A percentile compares a stretch with the other conserved stretches of the same genome.
phyloP scores from a whole-genome alignment of 2,329 filamentous ascomycete genomes.

The Thielaviopsis euricoi region DNA sequence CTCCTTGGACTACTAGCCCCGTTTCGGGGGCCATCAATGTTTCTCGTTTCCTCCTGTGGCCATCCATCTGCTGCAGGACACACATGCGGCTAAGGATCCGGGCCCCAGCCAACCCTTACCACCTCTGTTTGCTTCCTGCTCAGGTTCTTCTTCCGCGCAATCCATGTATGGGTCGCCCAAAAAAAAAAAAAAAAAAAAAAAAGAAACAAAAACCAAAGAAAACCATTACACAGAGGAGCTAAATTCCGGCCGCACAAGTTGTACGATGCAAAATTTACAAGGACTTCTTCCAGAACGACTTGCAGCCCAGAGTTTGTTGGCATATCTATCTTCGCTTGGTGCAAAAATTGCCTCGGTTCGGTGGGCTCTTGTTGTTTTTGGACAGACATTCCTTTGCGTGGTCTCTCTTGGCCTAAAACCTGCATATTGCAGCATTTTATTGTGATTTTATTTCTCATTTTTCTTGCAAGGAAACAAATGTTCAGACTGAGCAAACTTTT shows the following conservation, averaged over 20 bases:
- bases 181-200: no score
- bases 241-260: not conserved
- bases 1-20: not conserved
- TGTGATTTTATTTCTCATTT: not conserved
- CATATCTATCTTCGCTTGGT: not conserved
- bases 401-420: no score
- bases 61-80: not conserved
- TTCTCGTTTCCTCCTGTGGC: not conserved
- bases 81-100: not conserved
- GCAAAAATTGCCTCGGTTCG: conserved; percentile 1
- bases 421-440: not conserved
- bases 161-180: no score
- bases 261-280: not conserved
- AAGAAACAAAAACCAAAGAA: no score
- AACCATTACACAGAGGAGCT: no score
- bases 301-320: not conserved
- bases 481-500: not conserved
- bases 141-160: not conserved
- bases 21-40: not conserved
- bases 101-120: not conserved
- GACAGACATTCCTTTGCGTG: not conserved
- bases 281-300: not conserved
- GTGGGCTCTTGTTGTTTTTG: not conserved
- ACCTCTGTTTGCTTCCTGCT: not conserved
- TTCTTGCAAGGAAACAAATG: not conserved